A percentile compares a stretch with the other conserved stretches of the same genome.
phyloP scores from a whole-genome alignment of 805 yeast species.

The Ogataea methylovora region DNA sequence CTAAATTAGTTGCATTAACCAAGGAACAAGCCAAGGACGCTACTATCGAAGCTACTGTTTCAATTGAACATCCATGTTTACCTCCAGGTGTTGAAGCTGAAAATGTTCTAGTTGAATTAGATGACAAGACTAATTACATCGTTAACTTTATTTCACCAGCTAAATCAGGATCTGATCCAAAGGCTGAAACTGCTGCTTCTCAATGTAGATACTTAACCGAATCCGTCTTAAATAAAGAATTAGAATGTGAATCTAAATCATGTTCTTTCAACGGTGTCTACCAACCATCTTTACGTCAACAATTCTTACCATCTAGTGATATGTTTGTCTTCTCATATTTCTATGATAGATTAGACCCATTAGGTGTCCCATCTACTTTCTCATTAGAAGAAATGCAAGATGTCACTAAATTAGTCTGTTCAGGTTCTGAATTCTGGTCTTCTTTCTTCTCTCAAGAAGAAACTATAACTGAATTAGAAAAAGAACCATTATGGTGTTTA shows the following conservation, averaged over 20 bases:
- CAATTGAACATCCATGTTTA: conserved; percentile 74
- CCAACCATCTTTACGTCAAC: conserved; percentile 81
- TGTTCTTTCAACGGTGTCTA: conserved; percentile 97
- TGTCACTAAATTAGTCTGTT: conserved; percentile 77
- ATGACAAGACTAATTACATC: conserved; percentile 22
- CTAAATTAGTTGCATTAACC: conserved; percentile 20
- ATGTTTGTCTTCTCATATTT: conserved; percentile 90
- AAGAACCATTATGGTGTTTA: conserved; percentile 91
- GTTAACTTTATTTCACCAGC: conserved; percentile 27
- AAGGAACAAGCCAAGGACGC: conserved; percentile 30
- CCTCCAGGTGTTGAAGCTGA: conserved; percentile 68
- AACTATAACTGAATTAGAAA: conserved; percentile 55
- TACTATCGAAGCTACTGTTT: conserved; percentile 30
- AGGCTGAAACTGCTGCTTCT: conserved; percentile 47
- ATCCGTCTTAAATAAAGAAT: conserved; percentile 72
- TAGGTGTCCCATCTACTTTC: conserved; percentile 91
- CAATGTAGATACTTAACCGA: conserved; percentile 89
- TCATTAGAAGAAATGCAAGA: conserved; percentile 79
- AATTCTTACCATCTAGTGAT: conserved; percentile 69
- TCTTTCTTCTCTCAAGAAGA: conserved; percentile 56
- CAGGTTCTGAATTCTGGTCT: conserved; percentile 73
- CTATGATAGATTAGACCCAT: conserved; percentile 88
- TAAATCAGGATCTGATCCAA: conserved; percentile 16
- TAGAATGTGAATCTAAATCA: conserved; percentile 64
- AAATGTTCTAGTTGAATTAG: conserved; percentile 52